Percentiles rank a stretch among this genome's conserved stretches.
Evolutionary conservation across 768 basidiomycete species (phyloP).

Genomic region (Xerocomellus chrysenteron): DNA sequence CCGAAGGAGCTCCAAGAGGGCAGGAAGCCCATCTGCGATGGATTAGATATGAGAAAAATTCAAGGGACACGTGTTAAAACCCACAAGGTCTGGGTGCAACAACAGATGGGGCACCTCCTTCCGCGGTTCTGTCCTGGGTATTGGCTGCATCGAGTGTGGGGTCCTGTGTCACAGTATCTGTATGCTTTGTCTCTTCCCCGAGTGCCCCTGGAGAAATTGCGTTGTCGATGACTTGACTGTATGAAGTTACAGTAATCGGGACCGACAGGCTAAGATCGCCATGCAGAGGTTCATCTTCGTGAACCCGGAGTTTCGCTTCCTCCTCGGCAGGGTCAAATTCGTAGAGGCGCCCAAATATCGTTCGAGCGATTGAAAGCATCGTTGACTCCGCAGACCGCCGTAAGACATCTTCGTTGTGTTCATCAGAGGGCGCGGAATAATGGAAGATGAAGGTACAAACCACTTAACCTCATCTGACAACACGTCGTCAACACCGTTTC

Average conservation of each 20-base stretch:
- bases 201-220: conserved; percentile 7
- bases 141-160: neutral
- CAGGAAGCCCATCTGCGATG: conserved; percentile 78
- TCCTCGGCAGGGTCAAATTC: conserved; percentile 61
- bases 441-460: conserved; percentile 45
- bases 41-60: neutral
- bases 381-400: conserved; percentile 85
- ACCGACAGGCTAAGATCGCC: conserved; percentile 65
- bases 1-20: conserved; percentile 87
- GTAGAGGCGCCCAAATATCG: conserved; percentile 75
- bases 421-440: conserved; percentile 13
- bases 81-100: conserved; percentile 24
- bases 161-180: neutral
- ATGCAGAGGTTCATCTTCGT: conserved; percentile 50
- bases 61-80: neutral
- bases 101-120: conserved; percentile 35
- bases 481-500: conserved; percentile 97
- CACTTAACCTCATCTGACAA: conserved; percentile 94
- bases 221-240: conserved; percentile 19
- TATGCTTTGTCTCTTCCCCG: conserved; percentile 10
- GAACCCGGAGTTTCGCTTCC: conserved; percentile 60
- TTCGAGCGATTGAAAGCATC: conserved; percentile 85
- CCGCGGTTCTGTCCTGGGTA: conserved; percentile 5
- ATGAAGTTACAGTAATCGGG: conserved; percentile 33
- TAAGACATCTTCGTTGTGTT: conserved; percentile 62